phyloP scores from a whole-genome alignment of 306 rosid genomes.

The Prosopis cineraria region DNA sequence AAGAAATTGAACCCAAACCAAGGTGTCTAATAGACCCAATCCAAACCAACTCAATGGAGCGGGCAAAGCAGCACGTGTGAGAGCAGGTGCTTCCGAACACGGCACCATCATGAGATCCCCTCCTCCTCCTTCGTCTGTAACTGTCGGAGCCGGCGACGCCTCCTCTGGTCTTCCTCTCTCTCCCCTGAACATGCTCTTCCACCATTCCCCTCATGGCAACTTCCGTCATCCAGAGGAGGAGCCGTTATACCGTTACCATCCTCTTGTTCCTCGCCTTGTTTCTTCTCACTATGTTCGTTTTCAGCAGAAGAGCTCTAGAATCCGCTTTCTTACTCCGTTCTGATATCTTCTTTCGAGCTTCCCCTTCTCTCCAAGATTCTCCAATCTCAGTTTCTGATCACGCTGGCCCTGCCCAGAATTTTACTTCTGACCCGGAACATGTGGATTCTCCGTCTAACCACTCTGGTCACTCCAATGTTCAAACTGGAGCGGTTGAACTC shows the following conservation, averaged over 20 bases:
- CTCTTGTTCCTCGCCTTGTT: conserved; percentile 52
- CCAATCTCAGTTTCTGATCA: conserved; percentile 9
- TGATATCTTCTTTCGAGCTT: conserved; percentile 52
- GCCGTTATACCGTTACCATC: conserved; percentile 44
- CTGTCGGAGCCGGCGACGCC: conserved; percentile 13
- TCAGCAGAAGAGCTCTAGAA: conserved; percentile 52
- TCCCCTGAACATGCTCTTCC: conserved; percentile 1
- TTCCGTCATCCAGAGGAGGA: conserved; percentile 37
- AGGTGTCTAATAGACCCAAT: too few species aligned
- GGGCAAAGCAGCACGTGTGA: neutral
- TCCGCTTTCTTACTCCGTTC: conserved; percentile 47
- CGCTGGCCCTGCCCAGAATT: neutral
- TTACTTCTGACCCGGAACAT: conserved; percentile 14
- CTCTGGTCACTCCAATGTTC: conserved; percentile 21
- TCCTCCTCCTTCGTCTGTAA: neutral
- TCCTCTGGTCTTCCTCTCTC: neutral
- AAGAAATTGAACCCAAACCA: too few species aligned
- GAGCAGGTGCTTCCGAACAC: neutral
- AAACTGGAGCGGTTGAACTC: neutral
- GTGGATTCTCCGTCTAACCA: conserved; percentile 21
- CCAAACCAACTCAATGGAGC: too few species aligned
- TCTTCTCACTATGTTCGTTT: conserved; percentile 49
- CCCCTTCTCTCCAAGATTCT: conserved; percentile 27
- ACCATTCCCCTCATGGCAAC: conserved; percentile 39
- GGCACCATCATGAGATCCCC: neutral